Evolutionary conservation across 2,329 filamentous ascomycete genomes (phyloP).

Genomic region (Penicillium sp.): DNA sequence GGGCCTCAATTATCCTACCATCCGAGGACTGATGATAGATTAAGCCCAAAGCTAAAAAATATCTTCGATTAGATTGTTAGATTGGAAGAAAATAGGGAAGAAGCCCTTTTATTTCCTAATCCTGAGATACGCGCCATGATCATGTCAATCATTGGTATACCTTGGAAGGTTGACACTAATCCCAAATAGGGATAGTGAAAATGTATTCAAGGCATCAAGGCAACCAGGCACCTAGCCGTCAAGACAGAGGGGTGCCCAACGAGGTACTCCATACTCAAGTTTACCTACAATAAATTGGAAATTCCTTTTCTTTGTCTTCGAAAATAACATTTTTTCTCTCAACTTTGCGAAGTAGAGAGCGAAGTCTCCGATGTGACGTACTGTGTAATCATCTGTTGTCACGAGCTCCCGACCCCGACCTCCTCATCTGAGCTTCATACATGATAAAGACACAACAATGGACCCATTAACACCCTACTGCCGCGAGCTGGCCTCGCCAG

Average conservation of each 20-base stretch:
- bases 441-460: slow-evolving; percentile 14
- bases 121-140: too few relatives aligned
- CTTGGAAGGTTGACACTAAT: neutral
- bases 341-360: neutral
- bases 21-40: too few relatives aligned
- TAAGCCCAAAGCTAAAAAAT: too few relatives aligned
- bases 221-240: neutral
- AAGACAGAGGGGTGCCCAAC: neutral
- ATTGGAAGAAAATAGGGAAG: too few relatives aligned
- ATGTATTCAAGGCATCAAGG: neutral
- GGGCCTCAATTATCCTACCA: too few relatives aligned
- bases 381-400: slow-evolving; percentile 2
- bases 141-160: too few relatives aligned
- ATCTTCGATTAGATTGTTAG: too few relatives aligned
- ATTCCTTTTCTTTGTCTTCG: neutral
- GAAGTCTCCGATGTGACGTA: neutral
- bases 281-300: neutral
- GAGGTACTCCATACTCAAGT: neutral
- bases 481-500: slow-evolving; percentile 51
- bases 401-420: neutral
- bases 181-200: neutral
- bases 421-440: slow-evolving; percentile 4
- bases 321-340: neutral
- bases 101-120: too few relatives aligned
- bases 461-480: slow-evolving; percentile 42